These are phyloP conservation scores for Apiospora saccharicola DNA, from an alignment of 2,329 filamentous ascomycete genomes.

Conservation along the genomic window DNA sequence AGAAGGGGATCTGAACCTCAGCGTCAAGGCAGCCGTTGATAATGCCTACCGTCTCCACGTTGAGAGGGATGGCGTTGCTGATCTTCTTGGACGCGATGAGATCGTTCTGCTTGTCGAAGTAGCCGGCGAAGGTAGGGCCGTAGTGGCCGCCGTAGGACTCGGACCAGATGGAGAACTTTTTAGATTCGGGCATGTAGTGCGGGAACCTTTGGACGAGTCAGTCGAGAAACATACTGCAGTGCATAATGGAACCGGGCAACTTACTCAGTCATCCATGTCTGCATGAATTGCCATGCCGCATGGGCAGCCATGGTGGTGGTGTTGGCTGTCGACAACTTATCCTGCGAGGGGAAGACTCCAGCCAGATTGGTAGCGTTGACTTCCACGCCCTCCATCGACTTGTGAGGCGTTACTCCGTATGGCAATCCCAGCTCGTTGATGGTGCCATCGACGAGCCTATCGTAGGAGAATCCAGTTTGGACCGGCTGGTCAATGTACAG, in stretches of 20 bases:
- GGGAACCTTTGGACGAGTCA: slow-evolving; percentile 24
- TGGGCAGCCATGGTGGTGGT: slow-evolving; percentile 23
- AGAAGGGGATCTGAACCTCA: slow-evolving; percentile 64
- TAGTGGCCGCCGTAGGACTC: slow-evolving; percentile 33
- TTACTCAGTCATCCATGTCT: slow-evolving; percentile 27
- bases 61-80: slow-evolving; percentile 43
- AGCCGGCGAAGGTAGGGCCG: slow-evolving; percentile 28
- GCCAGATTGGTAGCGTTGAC: slow-evolving; percentile 11
- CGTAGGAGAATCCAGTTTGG: slow-evolving; percentile 63
- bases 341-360: slow-evolving; percentile 25
- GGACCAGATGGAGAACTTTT: slow-evolving; percentile 60
- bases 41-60: slow-evolving; percentile 70
- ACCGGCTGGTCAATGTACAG: slow-evolving; percentile 68
- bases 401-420: background rate
- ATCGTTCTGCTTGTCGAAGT: slow-evolving; percentile 24
- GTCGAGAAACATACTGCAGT: background rate
- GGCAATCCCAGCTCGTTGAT: slow-evolving; percentile 35
- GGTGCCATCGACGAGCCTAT: slow-evolving; percentile 37
- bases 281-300: slow-evolving; percentile 30
- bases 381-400: background rate
- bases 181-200: slow-evolving; percentile 39
- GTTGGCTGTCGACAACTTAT: slow-evolving; percentile 19
- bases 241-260: background rate
- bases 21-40: slow-evolving; percentile 76
- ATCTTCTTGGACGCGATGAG: background rate